Base-by-base conservation (phyloP, 768 basidiomycete species). In the Pulveroboletus sp. region DNA sequence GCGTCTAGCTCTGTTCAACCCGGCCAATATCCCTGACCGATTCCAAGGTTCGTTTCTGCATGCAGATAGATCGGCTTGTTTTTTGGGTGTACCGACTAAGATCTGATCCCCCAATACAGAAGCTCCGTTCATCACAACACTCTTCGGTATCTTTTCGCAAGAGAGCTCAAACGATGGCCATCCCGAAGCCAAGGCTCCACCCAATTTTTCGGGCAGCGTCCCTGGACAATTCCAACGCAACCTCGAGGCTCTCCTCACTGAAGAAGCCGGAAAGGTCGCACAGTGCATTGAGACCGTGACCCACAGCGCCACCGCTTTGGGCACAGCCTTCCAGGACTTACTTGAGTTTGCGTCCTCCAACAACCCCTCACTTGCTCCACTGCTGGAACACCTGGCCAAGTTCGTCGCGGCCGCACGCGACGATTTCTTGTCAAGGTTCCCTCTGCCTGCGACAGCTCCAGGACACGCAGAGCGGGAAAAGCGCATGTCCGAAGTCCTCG, bases 401-500 rank as follows among this genome's bases (percentile, higher is more conserved):
- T 32, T 48, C 3, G 7, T 53, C 16, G 34, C 26, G 3, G 46
- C 14, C 11, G 32, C 27, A 8, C 41, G 26, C 5, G 50, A 57
- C 9, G 45, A 61, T 43, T 20, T 54, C 22, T 22, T 16, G 23
- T 11, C 31, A 16, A 38, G 6, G 13, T 51, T 57, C 24, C 49
- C 55, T 6, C 17, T 47, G 2, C 55, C 55, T 26, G 41, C 38
- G 17, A 44, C 31, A 3, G 49, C 49, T 7, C 59, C 36, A 3
- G 54, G 59, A n/a, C 59, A 61, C 19, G 37, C 43, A 5, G 20
- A 36, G 10, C 54, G 48, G 11, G 36, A 4, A 12, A 39, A 37
- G 19, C 35, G 17, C 6, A 38, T 47, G 22, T 44, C 46, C 4
- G 11, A 13, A 5, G n/a, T 30, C 13, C 27, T 60, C 2, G 36